Evolutionary conservation across 148 eudicot genomes (phyloP).

Genomic region (Camellia granthamiana): DNA sequence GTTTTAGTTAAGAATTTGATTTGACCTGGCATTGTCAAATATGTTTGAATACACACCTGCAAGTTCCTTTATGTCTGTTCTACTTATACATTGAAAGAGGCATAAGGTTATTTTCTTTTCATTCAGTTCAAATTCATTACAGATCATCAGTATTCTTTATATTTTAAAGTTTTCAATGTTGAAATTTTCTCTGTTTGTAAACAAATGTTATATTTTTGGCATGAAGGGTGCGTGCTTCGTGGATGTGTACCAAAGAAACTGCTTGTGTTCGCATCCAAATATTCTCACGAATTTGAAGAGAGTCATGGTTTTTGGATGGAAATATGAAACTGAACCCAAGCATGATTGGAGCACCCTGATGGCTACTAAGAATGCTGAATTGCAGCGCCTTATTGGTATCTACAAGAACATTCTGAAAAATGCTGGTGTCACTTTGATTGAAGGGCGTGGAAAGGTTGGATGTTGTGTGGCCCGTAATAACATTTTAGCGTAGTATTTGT

Average conservation of each 20-base stretch:
- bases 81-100: neutral
- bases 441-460: conserved; percentile 98
- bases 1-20: neutral
- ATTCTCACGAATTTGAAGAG: conserved; percentile 93
- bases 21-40: neutral
- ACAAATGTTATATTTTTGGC: conserved; percentile 10
- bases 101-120: neutral
- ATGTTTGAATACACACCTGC: conserved; percentile 3
- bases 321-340: conserved; percentile 77
- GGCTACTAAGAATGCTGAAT: conserved; percentile 95
- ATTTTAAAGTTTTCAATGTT: neutral
- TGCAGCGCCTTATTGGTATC: conserved; percentile 89
- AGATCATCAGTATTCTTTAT: neutral
- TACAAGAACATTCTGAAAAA: conserved; percentile 82
- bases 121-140: neutral
- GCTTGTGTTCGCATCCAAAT: conserved; percentile 87
- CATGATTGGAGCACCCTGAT: conserved; percentile 97
- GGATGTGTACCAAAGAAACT: conserved; percentile 99
- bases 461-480: conserved; percentile 8
- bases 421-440: conserved; percentile 70
- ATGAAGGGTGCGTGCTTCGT: conserved; percentile 94
- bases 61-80: neutral
- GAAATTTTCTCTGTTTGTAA: conserved; percentile 2
- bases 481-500: neutral
- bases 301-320: conserved; percentile 97